A percentile compares a stretch with the other conserved stretches of the same genome.
These are phyloP conservation scores for Agrocybe pediades DNA, from an alignment of 768 basidiomycete genomes.

Conservation along the genomic window DNA sequence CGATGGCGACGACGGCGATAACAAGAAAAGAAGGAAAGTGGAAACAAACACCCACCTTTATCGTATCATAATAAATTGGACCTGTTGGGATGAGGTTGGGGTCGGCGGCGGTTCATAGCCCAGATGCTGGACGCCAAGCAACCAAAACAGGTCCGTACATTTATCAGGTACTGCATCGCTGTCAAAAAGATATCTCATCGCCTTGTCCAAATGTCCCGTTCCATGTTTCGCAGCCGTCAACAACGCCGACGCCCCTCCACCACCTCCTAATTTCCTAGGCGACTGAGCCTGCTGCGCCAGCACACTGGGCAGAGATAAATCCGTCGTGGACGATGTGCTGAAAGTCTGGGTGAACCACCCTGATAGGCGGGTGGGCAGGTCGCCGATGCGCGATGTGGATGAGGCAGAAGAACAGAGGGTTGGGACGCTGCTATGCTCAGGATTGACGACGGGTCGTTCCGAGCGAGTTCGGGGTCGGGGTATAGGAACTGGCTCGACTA, in stretches of 20 bases:
- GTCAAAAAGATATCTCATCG: slow-evolving; percentile 89
- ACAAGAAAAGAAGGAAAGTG: no score
- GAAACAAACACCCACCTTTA: no score
- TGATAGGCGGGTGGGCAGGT: slow-evolving; percentile 74
- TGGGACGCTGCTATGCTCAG: slow-evolving; percentile 12
- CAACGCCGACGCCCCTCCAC: slow-evolving; percentile 41
- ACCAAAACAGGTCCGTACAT: slow-evolving; percentile 86
- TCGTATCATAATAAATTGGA: no score
- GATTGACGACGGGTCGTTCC: slow-evolving; percentile 50
- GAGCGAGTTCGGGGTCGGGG: slow-evolving; percentile 57
- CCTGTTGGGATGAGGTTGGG: not conserved
- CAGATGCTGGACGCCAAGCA: slow-evolving; percentile 80
- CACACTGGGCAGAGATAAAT: slow-evolving; percentile 66
- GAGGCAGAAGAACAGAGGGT: slow-evolving; percentile 48
- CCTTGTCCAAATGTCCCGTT: slow-evolving; percentile 78
- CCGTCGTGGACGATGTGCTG: slow-evolving; percentile 67
- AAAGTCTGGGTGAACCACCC: slow-evolving; percentile 86
- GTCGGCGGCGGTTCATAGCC: slow-evolving; percentile 60
- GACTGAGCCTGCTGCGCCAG: slow-evolving; percentile 49
- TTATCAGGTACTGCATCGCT: slow-evolving; percentile 85
- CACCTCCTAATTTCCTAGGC: no score
- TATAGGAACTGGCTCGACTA: slow-evolving; percentile 61
- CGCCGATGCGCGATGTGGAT: slow-evolving; percentile 56
- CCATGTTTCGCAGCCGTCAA: slow-evolving; percentile 73
- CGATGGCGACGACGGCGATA: no score